Evolutionary conservation across 164 flowering plant genomes (phyloP), one percentile per base, ranked within the genome.

Genomic region (Dillenia turbinata): DNA sequence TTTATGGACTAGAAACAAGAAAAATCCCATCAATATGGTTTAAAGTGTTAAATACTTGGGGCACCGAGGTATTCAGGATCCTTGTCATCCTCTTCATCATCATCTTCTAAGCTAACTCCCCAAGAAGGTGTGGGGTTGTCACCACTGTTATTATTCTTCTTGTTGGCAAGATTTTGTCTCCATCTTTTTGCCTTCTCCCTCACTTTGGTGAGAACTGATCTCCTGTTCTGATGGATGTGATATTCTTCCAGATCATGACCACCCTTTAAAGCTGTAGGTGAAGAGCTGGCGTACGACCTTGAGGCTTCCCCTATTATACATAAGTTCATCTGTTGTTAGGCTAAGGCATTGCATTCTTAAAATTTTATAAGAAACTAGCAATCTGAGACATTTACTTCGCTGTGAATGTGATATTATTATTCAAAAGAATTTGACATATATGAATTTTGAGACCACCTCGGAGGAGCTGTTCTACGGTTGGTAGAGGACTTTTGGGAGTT

Each of bases 61-160:
- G 90, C 92, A 58, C 93, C 93, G 19, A 75, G 76, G 62, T 78
- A 84, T 57, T 87, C 88, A 4, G 87, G 77, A 62, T 78, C 85
- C 65, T 65, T 81, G 5, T 63, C 81, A 33, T 73, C 75, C 3
- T 66, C 79, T 1, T 76, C 79, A n/a, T 57, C 78, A 15, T 70
- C 68, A 3, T 82, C 90, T 16, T 77, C 87, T 71, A 78, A 68
- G 69, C 67, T 78, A 57, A 73, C 86, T 9, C 81, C 88, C 83
- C 80, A 71, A 2, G 89, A 62, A 5, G 85, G 85, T 0, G 82
- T 72, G 22, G 58, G 26, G 52, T 70, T 70, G 5, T 52, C 71
- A 13, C 76, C 80, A 7, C 73, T 71, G 47, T n/a, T 52, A 3
- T 78, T 76, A 68, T 63, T 82, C 73, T 77, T 87, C 83, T 72